Base-by-base conservation (phyloP, 257 asterid genomes). In the Solanum sitiens region DNA sequence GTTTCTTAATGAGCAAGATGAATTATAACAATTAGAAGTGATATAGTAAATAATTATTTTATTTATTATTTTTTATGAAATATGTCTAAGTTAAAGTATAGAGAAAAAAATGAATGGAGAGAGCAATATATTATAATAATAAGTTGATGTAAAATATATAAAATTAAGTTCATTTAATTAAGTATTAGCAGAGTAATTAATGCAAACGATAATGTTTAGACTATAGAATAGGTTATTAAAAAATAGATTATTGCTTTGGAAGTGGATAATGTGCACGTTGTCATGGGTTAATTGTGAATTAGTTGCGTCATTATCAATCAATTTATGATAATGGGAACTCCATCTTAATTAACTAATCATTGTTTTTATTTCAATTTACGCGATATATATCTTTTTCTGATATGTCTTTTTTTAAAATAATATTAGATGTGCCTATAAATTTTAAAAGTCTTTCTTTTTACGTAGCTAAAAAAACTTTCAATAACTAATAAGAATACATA, bases 201-300 rank as follows among this genome's bases (percentile, higher is more conserved):
- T 45, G 84, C 84, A 45, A 45, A 79, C 5, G 15, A 79, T 79
- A 79, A 25, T 42, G n/a, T 45, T 45, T 59, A 15, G n/a, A 79
- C 40, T 15, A 79, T 25, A 44, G 23, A n/a, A 8, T 33, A 79
- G 65, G 33, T 80, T 80, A 15, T 13, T 42, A 25, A 15, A 37
- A 37, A 47, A 80, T 27, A 13, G 2, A 80, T 79, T 6, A n/a
- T 45, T 45, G 40, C 85, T 45, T 47, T 47, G 85, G 42, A 80
- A 80, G 2, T 80, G 85, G 68, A 80, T 80, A 80, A 47, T 47
- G 42, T 80, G 85, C 85, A 80, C 6, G 85, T 16, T 50, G 84
- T 45, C 63, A 47, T 27, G 27, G 27, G 18, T 80, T 45, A 80
- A 80, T 67, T 47, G 67, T 80, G 67, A 45, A 30, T 45, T 80